phyloP scores from a whole-genome alignment of 78 protist genomes.

The Tieghemostelium lacteum region DNA sequence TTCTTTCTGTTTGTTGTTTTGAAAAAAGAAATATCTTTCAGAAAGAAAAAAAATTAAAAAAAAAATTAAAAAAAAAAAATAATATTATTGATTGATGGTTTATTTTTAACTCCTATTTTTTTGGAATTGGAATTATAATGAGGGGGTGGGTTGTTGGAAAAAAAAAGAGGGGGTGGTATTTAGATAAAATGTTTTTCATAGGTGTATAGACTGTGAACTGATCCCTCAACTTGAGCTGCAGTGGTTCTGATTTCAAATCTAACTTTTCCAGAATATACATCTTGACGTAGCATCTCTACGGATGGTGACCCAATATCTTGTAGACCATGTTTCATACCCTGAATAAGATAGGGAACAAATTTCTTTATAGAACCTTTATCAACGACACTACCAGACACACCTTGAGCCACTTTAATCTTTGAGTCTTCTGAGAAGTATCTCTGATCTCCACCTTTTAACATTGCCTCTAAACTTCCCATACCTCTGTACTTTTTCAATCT shows the following conservation, averaged over 20 bases:
- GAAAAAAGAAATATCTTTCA: too few relatives aligned
- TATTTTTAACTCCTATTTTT: background rate
- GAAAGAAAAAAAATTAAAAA: background rate
- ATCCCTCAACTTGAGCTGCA: constrained; percentile 92
- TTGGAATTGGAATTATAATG: background rate
- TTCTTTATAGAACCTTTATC: constrained; percentile 91
- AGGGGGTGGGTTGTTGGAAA: background rate
- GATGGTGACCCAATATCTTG: constrained; percentile 89
- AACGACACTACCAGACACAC: constrained; percentile 92
- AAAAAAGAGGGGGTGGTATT: background rate
- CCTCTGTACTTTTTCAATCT: constrained; percentile 94
- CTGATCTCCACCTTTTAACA: constrained; percentile 86
- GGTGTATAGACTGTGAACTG: constrained; percentile 86
- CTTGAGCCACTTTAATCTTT: constrained; percentile 94
- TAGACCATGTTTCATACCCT: constrained; percentile 89
- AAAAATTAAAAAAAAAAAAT: constrained; percentile 2
- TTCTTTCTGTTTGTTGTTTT: too few relatives aligned
- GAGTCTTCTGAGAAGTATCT: constrained; percentile 80
- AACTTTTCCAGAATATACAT: constrained; percentile 75
- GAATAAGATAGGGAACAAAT: constrained; percentile 77
- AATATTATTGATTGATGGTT: background rate
- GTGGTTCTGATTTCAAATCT: constrained; percentile 89
- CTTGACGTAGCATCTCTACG: constrained; percentile 27
- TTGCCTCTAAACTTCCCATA: constrained; percentile 96
- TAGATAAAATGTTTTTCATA: constrained; percentile 77